phyloP scores from a whole-genome alignment of 2,329 filamentous ascomycete species.

The Didymosphaeria variabile region DNA sequence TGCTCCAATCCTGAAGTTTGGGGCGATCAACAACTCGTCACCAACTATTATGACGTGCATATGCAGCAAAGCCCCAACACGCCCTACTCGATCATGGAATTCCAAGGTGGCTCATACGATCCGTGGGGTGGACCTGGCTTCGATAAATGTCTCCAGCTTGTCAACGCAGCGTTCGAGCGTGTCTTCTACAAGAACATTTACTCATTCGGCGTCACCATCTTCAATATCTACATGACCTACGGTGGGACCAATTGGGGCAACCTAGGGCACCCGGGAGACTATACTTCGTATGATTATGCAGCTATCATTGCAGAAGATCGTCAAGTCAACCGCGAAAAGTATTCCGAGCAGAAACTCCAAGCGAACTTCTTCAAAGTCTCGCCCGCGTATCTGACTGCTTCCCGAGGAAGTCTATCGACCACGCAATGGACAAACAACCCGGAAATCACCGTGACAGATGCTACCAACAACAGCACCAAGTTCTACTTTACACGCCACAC shows the following conservation, averaged over 20 bases:
- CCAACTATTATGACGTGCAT: slow-evolving; percentile 64
- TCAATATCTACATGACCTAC: slow-evolving; percentile 80
- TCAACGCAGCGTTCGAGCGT: slow-evolving; percentile 77
- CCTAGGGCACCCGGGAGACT: slow-evolving; percentile 66
- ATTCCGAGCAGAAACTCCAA: slow-evolving; percentile 79
- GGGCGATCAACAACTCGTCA: slow-evolving; percentile 66
- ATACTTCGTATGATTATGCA: slow-evolving; percentile 68
- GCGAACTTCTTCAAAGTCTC: slow-evolving; percentile 79
- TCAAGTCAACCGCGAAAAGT: slow-evolving; percentile 75
- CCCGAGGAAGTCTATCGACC: slow-evolving; percentile 41
- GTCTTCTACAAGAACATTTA: slow-evolving; percentile 83
- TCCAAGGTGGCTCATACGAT: slow-evolving; percentile 77
- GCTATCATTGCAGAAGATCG: slow-evolving; percentile 75
- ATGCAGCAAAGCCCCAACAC: slow-evolving; percentile 69
- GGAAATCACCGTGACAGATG: slow-evolving; percentile 68
- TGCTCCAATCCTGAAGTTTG: slow-evolving; percentile 70
- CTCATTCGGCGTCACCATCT: slow-evolving; percentile 70
- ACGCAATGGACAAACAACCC: slow-evolving; percentile 49
- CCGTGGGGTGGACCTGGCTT: slow-evolving; percentile 78
- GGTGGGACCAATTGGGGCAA: slow-evolving; percentile 87
- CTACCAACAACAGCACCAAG: slow-evolving; percentile 62
- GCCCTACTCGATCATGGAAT: slow-evolving; percentile 72
- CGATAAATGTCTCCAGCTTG: slow-evolving; percentile 69
- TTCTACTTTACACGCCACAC: slow-evolving; percentile 74
- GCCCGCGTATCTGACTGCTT: slow-evolving; percentile 70